Base-by-base conservation (phyloP, 495 filamentous ascomycete species). In the Pyrenula massariospora region DNA sequence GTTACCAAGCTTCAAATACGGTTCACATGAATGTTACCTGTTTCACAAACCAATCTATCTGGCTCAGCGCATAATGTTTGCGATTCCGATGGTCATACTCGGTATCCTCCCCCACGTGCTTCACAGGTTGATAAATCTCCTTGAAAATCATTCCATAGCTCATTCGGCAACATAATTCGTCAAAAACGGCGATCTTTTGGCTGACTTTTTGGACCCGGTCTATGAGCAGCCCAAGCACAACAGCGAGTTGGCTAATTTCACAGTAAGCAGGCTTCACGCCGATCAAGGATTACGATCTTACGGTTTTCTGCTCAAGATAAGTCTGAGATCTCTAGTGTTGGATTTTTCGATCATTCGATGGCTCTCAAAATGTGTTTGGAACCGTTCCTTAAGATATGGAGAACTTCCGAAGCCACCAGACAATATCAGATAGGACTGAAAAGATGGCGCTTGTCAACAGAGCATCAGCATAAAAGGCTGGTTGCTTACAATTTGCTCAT, bases 21-120 rank as follows among this genome's bases (percentile, higher is more conserved):
- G n/a, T n/a, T n/a, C n/a, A n/a, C n/a, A n/a, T n/a, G n/a, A n/a
- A 1, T 25, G 61, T 36, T 60, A 73, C 67, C 68, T 80, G 78
- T 50, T 66, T 72, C n/a, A 82, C 71, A 42, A 82, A 63, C 80
- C 80, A 84, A 51, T 81, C 73, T 49, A 84, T 73, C 62, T 82
- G 77, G 48, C 74, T 65, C 21, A 73, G 59, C 0, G 72, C 80
- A 53, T 71, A 82, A 25, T 62, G 65, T 49, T 69, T 68, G 22
- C 71, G 67, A 55, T 82, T 74, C 48, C 66, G 73, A 12, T 65
- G 56, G 60, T 82, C 79, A 3, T 58, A 55, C 10, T 61, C 57
- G 1, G 79, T 63, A 0, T 64, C 63, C 50, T 78, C 66, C n/a
- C 70, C 68, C 2, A 70, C 23, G 56, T 83, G 79, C 20, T 68